Conservation (phyloP, 2,329 filamentous ascomycete species). For the Fusarium coicis region DNA sequence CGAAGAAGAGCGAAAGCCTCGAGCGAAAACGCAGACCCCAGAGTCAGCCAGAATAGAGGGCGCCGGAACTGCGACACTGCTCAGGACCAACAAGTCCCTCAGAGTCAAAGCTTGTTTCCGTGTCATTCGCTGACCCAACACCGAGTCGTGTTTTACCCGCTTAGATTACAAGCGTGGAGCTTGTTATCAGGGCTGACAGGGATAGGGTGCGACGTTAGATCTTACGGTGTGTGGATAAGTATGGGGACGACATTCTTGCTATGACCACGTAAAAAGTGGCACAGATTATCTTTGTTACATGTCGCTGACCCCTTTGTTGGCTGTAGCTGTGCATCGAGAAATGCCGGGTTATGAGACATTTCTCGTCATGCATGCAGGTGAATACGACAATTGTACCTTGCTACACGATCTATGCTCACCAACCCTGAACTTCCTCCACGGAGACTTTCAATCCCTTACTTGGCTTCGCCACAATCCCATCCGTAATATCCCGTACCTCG, state of each 20-base stretch:
- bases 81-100: slow-evolving; percentile 11
- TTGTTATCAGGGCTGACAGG: neutral
- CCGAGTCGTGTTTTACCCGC: neutral
- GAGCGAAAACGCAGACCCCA: neutral
- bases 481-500: slow-evolving; percentile 32
- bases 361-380: neutral
- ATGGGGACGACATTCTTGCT: neutral
- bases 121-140: neutral
- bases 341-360: neutral
- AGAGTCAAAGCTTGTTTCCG: neutral
- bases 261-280: neutral
- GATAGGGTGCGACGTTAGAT: slow-evolving; percentile 1
- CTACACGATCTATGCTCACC: slow-evolving; percentile 1
- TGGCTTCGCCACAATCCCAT: slow-evolving; percentile 36
- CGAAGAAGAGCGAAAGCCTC: neutral
- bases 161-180: slow-evolving; percentile 1
- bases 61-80: neutral
- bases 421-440: slow-evolving; percentile 13
- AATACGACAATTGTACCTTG: neutral
- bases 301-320: neutral
- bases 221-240: slow-evolving; percentile 17
- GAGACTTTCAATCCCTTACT: slow-evolving; percentile 17
- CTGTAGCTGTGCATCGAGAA: neutral
- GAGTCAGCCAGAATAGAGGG: neutral
- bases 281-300: neutral